Evolutionary conservation across 140 eudicot genomes (phyloP), one percentile per base, ranked within the genome.

Genomic region (Erigeron philadelphicus): DNA sequence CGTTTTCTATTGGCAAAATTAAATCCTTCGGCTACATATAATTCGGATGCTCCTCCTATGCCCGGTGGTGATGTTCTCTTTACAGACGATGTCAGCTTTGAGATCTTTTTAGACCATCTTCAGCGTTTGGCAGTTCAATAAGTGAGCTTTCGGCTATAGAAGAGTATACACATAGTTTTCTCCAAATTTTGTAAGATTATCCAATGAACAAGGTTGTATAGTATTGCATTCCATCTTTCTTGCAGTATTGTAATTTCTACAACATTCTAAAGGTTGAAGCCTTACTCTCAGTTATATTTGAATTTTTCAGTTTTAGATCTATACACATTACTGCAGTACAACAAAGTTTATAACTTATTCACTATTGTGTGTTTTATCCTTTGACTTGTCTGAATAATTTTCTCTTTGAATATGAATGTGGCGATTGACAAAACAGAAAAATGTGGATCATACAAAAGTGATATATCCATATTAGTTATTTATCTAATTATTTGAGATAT

Each of bases 11-110:
- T 93, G 74, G 98, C 96, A 70, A 93, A 93, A 74, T 66, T 89
- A 75, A 93, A 93, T 71, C 99, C 99, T 35, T 93, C 99, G 5
- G 90, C 99, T 45, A 93, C 96, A 59, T 89, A 93, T 75, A 93
- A 93, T 69, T 83, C 96, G 10, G 99, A 87, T 65, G 82, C 80
- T 73, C 78, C 81, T 9, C 88, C 87, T 19, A 82, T 68, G 60
- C 87, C 92, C 38, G 95, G 90, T 40, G 96, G 99, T 8, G 99
- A 93, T 76, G 76, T 93, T 79, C 75, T 93, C 42, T 89, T 93
- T 72, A 93, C 99, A n/a, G 99, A 93, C 66, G 99, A 93, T 75
- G 99, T 93, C 70, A 93, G 97, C 86, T 93, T 89, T 60, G 96
- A 93, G 83, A 88, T 89, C 63, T 93, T 93, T 82, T 73, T 85